Conservation (phyloP, 345 rosid genomes). For the Syzygium grande region DNA sequence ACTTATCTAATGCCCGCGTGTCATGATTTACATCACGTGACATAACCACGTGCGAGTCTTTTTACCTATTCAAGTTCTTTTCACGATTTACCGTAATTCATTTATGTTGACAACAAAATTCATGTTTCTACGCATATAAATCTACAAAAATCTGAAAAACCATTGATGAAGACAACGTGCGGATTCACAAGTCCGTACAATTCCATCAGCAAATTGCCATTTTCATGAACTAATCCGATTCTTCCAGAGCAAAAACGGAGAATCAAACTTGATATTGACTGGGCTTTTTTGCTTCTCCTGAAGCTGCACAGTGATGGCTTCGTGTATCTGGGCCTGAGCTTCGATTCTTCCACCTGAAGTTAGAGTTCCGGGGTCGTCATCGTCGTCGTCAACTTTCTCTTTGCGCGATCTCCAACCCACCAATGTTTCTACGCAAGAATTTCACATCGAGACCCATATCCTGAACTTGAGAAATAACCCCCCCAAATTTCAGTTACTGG, state of each 20-base stretch:
- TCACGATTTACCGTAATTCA: neutral
- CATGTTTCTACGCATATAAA: neutral
- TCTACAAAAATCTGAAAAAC: neutral
- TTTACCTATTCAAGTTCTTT: neutral
- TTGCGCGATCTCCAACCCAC: neutral
- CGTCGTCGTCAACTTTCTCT: neutral
- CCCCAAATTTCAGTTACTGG: neutral
- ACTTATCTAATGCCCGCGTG: neutral
- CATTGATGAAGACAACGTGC: too few relatives aligned
- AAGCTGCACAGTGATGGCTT: neutral
- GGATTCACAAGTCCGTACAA: too few relatives aligned
- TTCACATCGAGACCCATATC: neutral
- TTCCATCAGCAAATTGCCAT: too few relatives aligned
- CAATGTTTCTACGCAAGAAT: neutral
- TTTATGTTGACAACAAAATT: neutral
- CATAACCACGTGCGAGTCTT: neutral
- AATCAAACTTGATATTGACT: neutral
- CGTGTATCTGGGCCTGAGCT: neutral
- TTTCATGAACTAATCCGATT: neutral
- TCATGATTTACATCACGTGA: neutral
- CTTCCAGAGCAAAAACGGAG: neutral
- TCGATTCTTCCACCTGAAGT: neutral
- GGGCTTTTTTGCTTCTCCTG: neutral
- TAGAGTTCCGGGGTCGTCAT: neutral
- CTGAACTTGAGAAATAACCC: neutral